These are phyloP conservation scores for Whalleya microplaca DNA, from an alignment of 2,329 filamentous ascomycete species.

Conservation along the genomic window DNA sequence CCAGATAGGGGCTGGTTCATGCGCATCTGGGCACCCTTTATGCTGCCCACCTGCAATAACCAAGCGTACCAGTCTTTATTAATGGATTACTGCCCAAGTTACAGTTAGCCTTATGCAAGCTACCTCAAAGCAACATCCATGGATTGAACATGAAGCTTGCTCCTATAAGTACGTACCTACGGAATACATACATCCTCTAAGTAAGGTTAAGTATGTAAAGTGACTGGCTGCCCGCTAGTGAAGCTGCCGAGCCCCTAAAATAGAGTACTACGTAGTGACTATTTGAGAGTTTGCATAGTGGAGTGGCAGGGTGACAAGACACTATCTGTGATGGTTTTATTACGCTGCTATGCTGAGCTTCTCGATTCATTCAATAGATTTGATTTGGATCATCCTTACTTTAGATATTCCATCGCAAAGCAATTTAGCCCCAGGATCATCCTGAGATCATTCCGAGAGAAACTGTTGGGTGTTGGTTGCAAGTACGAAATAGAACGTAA, in stretches of 20 bases:
- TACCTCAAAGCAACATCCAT: too few species aligned
- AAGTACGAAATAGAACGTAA: neutral
- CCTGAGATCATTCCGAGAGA: neutral
- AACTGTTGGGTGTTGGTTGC: neutral
- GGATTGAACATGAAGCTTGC: too few species aligned
- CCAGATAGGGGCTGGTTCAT: neutral
- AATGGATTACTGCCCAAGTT: too few species aligned
- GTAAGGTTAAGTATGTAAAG: too few species aligned
- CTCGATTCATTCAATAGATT: neutral
- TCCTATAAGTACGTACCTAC: too few species aligned
- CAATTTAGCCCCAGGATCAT: neutral
- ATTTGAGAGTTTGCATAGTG: neutral
- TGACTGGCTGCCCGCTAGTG: too few species aligned
- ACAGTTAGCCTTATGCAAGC: neutral
- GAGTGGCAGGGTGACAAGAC: neutral
- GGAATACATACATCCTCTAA: too few species aligned
- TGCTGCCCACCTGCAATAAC: neutral
- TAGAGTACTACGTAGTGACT: too few species aligned
- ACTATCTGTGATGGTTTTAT: slow-evolving; percentile 8
- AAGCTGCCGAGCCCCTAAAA: too few species aligned
- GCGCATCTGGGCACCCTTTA: neutral
- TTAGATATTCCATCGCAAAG: neutral
- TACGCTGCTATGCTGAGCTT: slow-evolving; percentile 4
- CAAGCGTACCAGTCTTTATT: too few species aligned
- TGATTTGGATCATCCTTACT: slow-evolving; percentile 8